phyloP scores from a whole-genome alignment of 2,329 filamentous ascomycete species.

The Apiospora rasikravindrae region DNA sequence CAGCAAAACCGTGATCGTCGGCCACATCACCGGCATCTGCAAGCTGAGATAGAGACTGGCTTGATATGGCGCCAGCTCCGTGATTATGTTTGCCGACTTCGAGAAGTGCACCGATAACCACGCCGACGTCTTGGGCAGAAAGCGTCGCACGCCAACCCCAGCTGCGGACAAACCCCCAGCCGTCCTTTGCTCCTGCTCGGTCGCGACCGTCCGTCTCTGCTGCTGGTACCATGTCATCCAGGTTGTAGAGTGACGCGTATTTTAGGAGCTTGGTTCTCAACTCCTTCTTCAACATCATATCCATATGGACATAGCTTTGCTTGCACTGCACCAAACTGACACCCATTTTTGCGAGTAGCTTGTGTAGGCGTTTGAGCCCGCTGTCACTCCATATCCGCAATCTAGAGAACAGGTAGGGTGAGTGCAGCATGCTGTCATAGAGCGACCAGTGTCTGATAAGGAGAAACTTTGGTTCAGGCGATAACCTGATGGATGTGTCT shows the following conservation, averaged over 20 bases:
- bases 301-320: slow-evolving; percentile 97
- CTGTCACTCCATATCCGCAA: slow-evolving; percentile 94
- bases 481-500: slow-evolving; percentile 89
- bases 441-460: slow-evolving; percentile 95
- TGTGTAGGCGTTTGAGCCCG: slow-evolving; percentile 87
- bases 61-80: slow-evolving; percentile 32
- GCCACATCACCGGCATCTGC: slow-evolving; percentile 36
- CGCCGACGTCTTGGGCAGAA: slow-evolving; percentile 91
- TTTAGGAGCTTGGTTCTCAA: slow-evolving; percentile 85
- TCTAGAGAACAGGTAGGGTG: slow-evolving; percentile 88
- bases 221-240: slow-evolving; percentile 89
- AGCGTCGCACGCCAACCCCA: slow-evolving; percentile 98
- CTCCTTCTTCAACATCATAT: slow-evolving; percentile 92
- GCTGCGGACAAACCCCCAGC: slow-evolving; percentile 95
- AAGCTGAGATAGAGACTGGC: slow-evolving; percentile 32
- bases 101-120: slow-evolving; percentile 87
- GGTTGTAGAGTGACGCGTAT: slow-evolving; percentile 90
- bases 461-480: slow-evolving; percentile 91
- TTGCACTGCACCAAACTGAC: slow-evolving; percentile 92
- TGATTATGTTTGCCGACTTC: slow-evolving; percentile 75
- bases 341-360: slow-evolving; percentile 97
- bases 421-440: slow-evolving; percentile 98
- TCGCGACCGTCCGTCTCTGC: slow-evolving; percentile 73
- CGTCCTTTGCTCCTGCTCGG: slow-evolving; percentile 77
- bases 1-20: slow-evolving; percentile 52